phyloP scores from a whole-genome alignment of 1,139 yeast genomes.

The Diutina sp. region DNA sequence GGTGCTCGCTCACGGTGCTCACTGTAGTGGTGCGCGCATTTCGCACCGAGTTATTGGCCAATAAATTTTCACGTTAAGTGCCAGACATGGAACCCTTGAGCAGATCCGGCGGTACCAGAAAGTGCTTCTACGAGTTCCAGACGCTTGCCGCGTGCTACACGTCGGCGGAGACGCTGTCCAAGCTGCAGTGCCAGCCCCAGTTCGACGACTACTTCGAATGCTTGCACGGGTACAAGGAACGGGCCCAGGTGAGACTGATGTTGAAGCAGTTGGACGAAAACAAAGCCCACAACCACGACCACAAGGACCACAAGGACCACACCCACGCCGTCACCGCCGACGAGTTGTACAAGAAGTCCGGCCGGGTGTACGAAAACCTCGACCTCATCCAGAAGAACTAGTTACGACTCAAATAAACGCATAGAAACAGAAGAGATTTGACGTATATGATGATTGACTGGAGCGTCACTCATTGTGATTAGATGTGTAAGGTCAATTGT shows the following conservation, averaged over 20 bases:
- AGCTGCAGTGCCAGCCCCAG: slow-evolving; percentile 31
- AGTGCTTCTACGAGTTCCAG: slow-evolving; percentile 38
- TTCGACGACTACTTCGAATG: slow-evolving; percentile 38
- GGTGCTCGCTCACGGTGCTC: too few species aligned
- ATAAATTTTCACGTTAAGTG: slow-evolving; percentile 1
- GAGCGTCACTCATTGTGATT: too few species aligned
- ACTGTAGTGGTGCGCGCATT: neutral
- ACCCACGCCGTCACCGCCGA: slow-evolving; percentile 30
- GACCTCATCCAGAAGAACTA: slow-evolving; percentile 13
- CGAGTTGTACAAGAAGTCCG: slow-evolving; percentile 32
- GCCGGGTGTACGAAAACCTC: slow-evolving; percentile 32
- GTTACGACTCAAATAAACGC: neutral
- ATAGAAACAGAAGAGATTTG: neutral
- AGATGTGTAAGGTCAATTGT: too few species aligned
- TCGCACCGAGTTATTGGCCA: neutral
- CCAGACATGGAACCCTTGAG: slow-evolving; percentile 33
- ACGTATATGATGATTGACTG: too few species aligned
- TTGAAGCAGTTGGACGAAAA: slow-evolving; percentile 34
- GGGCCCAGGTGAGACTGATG: slow-evolving; percentile 34
- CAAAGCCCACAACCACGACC: slow-evolving; percentile 21
- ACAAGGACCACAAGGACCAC: slow-evolving; percentile 12
- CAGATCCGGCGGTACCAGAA: slow-evolving; percentile 38
- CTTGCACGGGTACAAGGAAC: slow-evolving; percentile 35
- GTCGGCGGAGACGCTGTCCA: slow-evolving; percentile 29
- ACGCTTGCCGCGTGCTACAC: slow-evolving; percentile 33